Evolutionary conservation across 768 basidiomycete species (phyloP).

Genomic region (Lentinula boryana): DNA sequence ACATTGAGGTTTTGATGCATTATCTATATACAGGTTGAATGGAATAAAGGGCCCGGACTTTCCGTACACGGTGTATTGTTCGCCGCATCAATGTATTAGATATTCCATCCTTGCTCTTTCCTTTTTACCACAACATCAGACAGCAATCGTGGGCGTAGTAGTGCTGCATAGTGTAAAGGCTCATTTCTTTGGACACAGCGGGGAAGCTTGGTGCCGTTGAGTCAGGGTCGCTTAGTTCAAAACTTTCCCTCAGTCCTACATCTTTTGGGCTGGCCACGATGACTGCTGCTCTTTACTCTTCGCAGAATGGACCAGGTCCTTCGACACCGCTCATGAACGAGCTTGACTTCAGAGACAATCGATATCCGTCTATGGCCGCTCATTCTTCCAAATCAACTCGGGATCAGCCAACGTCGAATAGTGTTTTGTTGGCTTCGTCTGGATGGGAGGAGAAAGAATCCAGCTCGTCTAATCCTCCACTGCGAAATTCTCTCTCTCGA

Average conservation of each 20-base stretch:
- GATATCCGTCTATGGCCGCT: slow-evolving; percentile 30
- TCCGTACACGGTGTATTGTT: not conserved
- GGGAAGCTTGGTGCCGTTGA: slow-evolving; percentile 1
- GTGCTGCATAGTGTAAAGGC: not conserved
- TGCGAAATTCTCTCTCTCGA: not conserved
- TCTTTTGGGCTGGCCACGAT: slow-evolving; percentile 23
- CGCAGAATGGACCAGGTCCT: slow-evolving; percentile 31
- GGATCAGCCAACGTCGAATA: not conserved
- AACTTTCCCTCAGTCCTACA: not conserved
- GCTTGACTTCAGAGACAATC: slow-evolving; percentile 57
- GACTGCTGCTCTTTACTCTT: slow-evolving; percentile 45
- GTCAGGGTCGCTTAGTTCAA: slow-evolving; percentile 2
- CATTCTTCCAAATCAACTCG: slow-evolving; percentile 11
- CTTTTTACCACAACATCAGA: not conserved
- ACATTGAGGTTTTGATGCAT: not conserved
- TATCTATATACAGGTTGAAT: not conserved
- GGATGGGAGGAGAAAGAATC: slow-evolving; percentile 1
- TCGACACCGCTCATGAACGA: slow-evolving; percentile 45
- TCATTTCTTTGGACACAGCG: not conserved
- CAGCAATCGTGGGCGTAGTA: not conserved
- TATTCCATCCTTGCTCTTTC: not conserved
- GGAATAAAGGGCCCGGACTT: not conserved
- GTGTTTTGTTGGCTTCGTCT: slow-evolving; percentile 8
- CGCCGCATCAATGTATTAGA: not conserved
- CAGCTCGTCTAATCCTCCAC: not conserved